Conservation (phyloP, 257 asterid species). For the Lavandula angustifolia region DNA sequence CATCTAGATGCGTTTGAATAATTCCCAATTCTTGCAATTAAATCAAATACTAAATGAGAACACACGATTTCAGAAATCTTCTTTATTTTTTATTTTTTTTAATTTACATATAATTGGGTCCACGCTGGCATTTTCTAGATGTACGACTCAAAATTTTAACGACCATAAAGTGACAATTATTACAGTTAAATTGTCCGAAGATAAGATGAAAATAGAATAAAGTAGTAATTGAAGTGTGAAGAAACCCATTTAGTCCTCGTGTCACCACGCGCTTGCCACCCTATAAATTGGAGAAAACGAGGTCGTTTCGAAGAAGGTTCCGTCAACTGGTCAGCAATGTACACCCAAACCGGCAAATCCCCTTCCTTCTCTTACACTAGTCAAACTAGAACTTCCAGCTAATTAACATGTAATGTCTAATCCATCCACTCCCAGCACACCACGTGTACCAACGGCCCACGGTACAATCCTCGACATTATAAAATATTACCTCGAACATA, state of each 20-base stretch:
- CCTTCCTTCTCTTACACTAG: background rate
- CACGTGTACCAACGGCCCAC: background rate
- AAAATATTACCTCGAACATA: too few relatives aligned
- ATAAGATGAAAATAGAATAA: background rate
- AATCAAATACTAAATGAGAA: background rate
- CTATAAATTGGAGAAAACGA: background rate
- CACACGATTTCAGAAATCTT: too few relatives aligned
- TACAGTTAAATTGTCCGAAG: background rate
- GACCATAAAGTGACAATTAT: background rate
- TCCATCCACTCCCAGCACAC: slow-evolving; percentile 1
- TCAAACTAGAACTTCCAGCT: slow-evolving; percentile 21
- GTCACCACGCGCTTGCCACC: slow-evolving; percentile 5
- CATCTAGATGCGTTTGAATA: slow-evolving; percentile 18
- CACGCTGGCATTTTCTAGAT: background rate
- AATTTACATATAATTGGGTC: background rate
- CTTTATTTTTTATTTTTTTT: too few relatives aligned
- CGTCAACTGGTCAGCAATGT: slow-evolving; percentile 29
- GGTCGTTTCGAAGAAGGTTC: slow-evolving; percentile 19
- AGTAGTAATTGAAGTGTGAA: too few relatives aligned
- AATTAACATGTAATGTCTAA: background rate
- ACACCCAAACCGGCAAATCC: background rate
- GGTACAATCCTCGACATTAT: too few relatives aligned
- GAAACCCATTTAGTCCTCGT: background rate
- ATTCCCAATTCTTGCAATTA: background rate
- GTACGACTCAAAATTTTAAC: background rate